Base-by-base conservation (phyloP, 1,284 basidiomycete genomes). In the Malassezia psittaci region DNA sequence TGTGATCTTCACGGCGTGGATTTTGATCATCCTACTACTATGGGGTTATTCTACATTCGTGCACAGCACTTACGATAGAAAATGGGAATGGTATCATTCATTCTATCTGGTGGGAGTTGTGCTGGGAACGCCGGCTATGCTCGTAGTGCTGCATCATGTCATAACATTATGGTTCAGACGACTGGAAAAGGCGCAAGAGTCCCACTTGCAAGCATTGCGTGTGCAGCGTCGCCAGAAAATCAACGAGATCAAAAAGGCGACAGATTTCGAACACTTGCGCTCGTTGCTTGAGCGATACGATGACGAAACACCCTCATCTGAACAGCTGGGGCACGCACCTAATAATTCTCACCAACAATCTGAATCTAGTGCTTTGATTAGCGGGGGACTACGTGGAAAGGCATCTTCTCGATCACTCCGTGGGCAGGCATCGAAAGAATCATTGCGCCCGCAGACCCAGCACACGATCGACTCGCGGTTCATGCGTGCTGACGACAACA, bases 181-280 rank as follows among this genome's bases (percentile, higher is more conserved):
- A 11, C 37, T 50, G 35, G 50, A 51, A 33, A 47, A 35, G 5
- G 52, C 51, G 21, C 38, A 57, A 42, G 91, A 96, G 75, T 86
- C 83, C 68, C 83, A 84, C 11, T 79, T 98, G 15, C 83, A 85
- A 57, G 75, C 78, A 0, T 79, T 96, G 11, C 81, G 87, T 63
- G 85, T 85, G 68, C 80, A 86, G 68, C 89, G 91, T 65, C 83
- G 87, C 36, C 81, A 82, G 38, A 91, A 89, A 73, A 82, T 99
- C 32, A 91, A 94, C 64, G 91, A 96, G 69, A 87, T 98, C 66
- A 99, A 99, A 79, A 87, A 89, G 77, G 90, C 88, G 67, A 96
- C 90, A 0, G 91, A 93, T 67, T 99, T 88, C 76, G 90, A 99
- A 74, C 83, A 83, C 24, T 93, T 90, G 15, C 84, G 87, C 49